These are phyloP conservation scores for Kazachstania sp. DNA, from an alignment of 1,139 yeast species.

Conservation along the genomic window DNA sequence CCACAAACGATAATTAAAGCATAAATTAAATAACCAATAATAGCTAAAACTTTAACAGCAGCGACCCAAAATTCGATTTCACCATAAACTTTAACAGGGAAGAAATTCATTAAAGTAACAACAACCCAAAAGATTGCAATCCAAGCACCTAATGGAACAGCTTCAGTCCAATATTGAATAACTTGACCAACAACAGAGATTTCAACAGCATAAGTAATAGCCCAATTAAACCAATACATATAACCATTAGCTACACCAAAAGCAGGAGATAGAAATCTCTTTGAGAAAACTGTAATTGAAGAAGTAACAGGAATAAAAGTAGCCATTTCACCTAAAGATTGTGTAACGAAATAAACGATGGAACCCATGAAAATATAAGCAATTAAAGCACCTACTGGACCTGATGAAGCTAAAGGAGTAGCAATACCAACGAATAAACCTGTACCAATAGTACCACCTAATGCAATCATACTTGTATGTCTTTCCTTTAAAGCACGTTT, in stretches of 20 bases:
- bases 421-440: constrained; percentile 56
- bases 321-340: constrained; percentile 72
- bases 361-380: constrained; percentile 61
- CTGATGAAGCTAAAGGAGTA: constrained; percentile 42
- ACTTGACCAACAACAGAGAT: constrained; percentile 73
- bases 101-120: constrained; percentile 43
- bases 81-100: constrained; percentile 59
- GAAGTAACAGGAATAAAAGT: constrained; percentile 67
- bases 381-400: constrained; percentile 60
- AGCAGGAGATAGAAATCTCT: constrained; percentile 61
- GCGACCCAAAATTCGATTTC: constrained; percentile 67
- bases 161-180: constrained; percentile 63
- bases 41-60: constrained; percentile 57
- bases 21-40: constrained; percentile 61
- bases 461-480: constrained; percentile 57
- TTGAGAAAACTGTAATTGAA: constrained; percentile 48
- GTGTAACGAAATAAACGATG: constrained; percentile 57
- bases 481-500: constrained; percentile 48
- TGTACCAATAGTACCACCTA: constrained; percentile 67
- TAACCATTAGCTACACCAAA: constrained; percentile 77
- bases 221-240: constrained; percentile 84
- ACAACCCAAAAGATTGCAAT: constrained; percentile 61
- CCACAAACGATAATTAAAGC: constrained; percentile 68
- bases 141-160: constrained; percentile 63
- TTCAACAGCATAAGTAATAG: constrained; percentile 75